phyloP scores from a whole-genome alignment of 2,329 filamentous ascomycete species.

The Penicillium olsonii region DNA sequence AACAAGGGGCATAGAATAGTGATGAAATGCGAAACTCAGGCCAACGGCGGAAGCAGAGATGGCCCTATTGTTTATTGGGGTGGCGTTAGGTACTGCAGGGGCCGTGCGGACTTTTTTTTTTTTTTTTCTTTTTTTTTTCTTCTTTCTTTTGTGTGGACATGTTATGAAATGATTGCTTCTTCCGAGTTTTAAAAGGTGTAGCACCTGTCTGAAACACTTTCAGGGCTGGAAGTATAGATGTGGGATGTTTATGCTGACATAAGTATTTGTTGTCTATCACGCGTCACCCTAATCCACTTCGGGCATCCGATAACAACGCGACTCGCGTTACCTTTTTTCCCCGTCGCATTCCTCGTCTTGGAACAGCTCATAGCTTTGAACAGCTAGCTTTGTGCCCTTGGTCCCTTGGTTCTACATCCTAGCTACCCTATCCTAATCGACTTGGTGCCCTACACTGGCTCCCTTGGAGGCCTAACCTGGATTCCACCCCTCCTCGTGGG shows the following conservation, averaged over 20 bases:
- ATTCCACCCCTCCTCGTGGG: constrained; percentile 17
- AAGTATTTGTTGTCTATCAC: constrained; percentile 14
- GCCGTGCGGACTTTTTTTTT: neutral
- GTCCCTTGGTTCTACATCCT: neutral
- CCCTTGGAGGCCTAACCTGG: neutral
- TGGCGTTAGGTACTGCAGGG: constrained; percentile 3
- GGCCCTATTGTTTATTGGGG: neutral
- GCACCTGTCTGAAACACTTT: no score
- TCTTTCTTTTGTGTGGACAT: no score
- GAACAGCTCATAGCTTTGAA: neutral
- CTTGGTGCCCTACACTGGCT: neutral
- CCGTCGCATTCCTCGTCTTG: neutral
- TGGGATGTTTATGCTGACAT: constrained; percentile 6
- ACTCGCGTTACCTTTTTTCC: constrained; percentile 7
- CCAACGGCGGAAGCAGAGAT: neutral
- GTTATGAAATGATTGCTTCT: no score
- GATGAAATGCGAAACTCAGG: neutral
- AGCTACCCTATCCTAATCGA: no score
- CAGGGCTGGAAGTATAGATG: no score
- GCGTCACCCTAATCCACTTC: constrained; percentile 12
- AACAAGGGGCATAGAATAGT: neutral
- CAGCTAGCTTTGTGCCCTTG: no score
- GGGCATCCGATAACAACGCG: constrained; percentile 14
- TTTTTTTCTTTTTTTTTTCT: neutral
- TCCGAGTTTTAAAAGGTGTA: no score